Base-by-base conservation (phyloP, 495 filamentous ascomycete species). In the Xylaria longipes region DNA sequence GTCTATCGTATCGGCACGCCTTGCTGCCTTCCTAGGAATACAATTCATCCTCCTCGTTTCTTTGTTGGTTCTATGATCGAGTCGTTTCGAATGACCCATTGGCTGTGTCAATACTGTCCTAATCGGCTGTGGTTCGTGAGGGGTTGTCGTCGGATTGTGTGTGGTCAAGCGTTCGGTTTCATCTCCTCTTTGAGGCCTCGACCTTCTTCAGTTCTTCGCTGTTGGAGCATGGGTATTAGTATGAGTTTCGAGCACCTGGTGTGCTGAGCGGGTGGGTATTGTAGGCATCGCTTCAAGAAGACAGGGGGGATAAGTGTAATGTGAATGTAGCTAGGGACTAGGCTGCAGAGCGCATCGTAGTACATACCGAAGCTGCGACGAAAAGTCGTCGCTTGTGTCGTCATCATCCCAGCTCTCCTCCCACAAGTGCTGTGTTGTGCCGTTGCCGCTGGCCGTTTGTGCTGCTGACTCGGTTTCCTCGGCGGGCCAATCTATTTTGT, bases 351-450 rank as follows among this genome's bases (percentile, higher is more conserved):
- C 22, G 25, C 2, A 31, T 12, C 7, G 33, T 9, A 25, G 2
- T 33, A 86, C 91, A 74, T 81, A 99, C 97, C 94, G 97, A 79
- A 99, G 83, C 89, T 98, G 96, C 80, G 92, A 89, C 15, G 94
- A 94, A 79, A 99, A 99, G 76, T 99, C 96, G 80, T 98, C 97
- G 75, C 87, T 95, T 69, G 94, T 94, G 85, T 98, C 96, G 81
- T 99, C 96, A 76, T 99, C 96, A 82, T 99, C 96, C 96, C 96
- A 99, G 85, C 94, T 98, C 87, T 99, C 96, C 85, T 99, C 96
- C 96, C 96, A 99, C 70, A 99, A 83, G 85, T 98, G 94, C 73
- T 91, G 90, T 74, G 90, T 92, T 65, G 79, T 78, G 74, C 77
- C 73, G 65, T 86, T 85, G 66, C 83, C 83, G 60, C 52, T 72